Evolutionary conservation across 495 filamentous ascomycete species (phyloP).

Genomic region (Beverwykella pulmonaria): DNA sequence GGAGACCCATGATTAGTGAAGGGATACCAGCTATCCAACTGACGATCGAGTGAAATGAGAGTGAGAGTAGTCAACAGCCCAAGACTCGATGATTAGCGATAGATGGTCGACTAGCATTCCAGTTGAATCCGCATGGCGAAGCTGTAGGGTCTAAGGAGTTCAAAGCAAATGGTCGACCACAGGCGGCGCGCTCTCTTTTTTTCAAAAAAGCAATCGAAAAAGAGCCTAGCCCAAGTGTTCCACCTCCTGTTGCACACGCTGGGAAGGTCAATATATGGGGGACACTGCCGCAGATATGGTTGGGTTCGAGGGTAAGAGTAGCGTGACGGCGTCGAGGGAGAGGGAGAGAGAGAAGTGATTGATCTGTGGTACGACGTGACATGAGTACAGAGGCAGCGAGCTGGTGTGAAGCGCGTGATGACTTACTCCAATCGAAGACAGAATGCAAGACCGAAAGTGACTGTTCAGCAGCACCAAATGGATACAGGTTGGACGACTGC

Average conservation of each 20-base stretch:
- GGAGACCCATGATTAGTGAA: slow-evolving; percentile 33
- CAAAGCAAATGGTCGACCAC: not conserved
- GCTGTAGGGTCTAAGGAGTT: slow-evolving; percentile 3
- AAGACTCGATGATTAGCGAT: slow-evolving; percentile 8
- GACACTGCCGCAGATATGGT: too few relatives aligned
- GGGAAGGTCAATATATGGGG: too few relatives aligned
- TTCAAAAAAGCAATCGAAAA: not conserved
- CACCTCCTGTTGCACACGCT: not conserved
- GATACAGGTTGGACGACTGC: slow-evolving; percentile 1
- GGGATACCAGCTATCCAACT: not conserved
- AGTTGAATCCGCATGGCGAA: slow-evolving; percentile 29
- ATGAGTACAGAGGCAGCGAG: not conserved
- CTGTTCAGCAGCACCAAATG: slow-evolving; percentile 19
- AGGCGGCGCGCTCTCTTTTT: not conserved
- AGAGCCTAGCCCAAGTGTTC: not conserved
- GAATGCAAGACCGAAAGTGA: not conserved
- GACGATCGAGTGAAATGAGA: not conserved
- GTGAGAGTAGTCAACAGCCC: not conserved
- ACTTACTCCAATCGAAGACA: slow-evolving; percentile 26
- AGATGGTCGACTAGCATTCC: slow-evolving; percentile 27
- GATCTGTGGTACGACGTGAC: not conserved
- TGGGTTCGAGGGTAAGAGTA: not conserved
- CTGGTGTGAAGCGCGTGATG: slow-evolving; percentile 1
- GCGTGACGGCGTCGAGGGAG: not conserved
- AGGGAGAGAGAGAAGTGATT: not conserved